Evolutionary conservation across 129 eudicot genomes (phyloP).

Genomic region (Centaurea solstitialis): DNA sequence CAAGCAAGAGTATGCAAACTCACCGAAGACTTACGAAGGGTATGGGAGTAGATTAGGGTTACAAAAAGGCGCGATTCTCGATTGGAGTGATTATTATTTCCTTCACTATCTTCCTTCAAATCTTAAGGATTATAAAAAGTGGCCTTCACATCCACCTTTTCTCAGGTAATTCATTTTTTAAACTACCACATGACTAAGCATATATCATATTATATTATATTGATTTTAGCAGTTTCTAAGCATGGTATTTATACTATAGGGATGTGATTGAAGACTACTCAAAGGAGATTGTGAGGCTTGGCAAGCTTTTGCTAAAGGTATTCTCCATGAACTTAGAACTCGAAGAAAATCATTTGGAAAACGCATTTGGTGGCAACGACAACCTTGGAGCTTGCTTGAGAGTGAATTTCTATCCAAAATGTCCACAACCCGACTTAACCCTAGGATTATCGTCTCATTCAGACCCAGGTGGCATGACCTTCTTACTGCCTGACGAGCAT

Average conservation of each 20-base stretch:
- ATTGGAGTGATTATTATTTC: constrained; percentile 84
- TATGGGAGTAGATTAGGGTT: constrained; percentile 82
- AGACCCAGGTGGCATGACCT: constrained; percentile 89
- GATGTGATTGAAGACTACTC: constrained; percentile 62
- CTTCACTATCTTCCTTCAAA: constrained; percentile 74
- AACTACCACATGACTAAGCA: background rate
- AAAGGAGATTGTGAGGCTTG: constrained; percentile 49
- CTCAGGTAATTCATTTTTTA: constrained; percentile 44
- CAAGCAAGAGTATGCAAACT: constrained; percentile 67
- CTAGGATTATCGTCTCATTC: constrained; percentile 83
- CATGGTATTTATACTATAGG: constrained; percentile 25
- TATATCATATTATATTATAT: background rate
- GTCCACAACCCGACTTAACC: constrained; percentile 90
- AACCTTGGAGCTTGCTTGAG: constrained; percentile 72
- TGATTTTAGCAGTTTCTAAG: background rate
- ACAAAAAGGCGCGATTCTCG: constrained; percentile 81
- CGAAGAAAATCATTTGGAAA: constrained; percentile 48
- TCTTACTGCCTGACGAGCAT: constrained; percentile 69
- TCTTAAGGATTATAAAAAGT: constrained; percentile 65
- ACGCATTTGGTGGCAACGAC: constrained; percentile 72
- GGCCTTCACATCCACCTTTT: constrained; percentile 70
- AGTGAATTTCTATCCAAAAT: constrained; percentile 77
- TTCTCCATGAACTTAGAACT: constrained; percentile 66
- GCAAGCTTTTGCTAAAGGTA: constrained; percentile 51
- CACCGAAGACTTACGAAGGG: constrained; percentile 77